Evolutionary conservation across 495 filamentous ascomycete species (phyloP).

Genomic region (Aspergillus wentii): DNA sequence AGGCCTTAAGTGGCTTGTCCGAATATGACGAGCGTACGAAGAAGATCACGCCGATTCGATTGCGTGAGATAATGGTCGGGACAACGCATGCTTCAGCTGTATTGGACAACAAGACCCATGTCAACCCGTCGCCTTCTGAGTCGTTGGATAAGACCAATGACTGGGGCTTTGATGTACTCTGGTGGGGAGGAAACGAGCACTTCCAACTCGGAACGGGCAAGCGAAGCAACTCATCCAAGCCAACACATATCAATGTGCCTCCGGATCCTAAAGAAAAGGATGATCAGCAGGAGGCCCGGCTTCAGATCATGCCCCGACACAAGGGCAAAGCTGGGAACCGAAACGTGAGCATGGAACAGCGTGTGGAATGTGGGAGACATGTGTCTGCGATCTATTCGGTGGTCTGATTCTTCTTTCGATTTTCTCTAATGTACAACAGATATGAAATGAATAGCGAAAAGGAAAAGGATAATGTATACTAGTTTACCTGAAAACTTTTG

Average conservation of each 20-base stretch:
- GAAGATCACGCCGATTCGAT: slow-evolving; percentile 67
- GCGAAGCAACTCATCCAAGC: slow-evolving; percentile 69
- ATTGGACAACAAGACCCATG: slow-evolving; percentile 70
- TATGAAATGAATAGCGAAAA: slow-evolving; percentile 2
- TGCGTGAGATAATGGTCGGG: slow-evolving; percentile 67
- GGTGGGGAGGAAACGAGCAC: slow-evolving; percentile 92
- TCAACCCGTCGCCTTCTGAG: slow-evolving; percentile 43
- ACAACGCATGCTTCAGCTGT: slow-evolving; percentile 74
- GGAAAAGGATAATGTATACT: slow-evolving; percentile 22
- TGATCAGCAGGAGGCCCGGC: slow-evolving; percentile 61
- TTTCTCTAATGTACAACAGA: too few species aligned
- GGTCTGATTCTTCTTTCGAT: slow-evolving; percentile 13
- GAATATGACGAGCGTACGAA: slow-evolving; percentile 78
- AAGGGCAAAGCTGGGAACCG: slow-evolving; percentile 61
- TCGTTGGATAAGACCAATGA: slow-evolving; percentile 50
- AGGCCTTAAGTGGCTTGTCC: slow-evolving; percentile 70
- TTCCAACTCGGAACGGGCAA: slow-evolving; percentile 91
- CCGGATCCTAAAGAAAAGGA: slow-evolving; percentile 43
- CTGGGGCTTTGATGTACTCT: slow-evolving; percentile 80
- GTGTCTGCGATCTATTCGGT: slow-evolving; percentile 75
- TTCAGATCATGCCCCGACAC: slow-evolving; percentile 80
- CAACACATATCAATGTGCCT: slow-evolving; percentile 74
- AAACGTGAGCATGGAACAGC: slow-evolving; percentile 75
- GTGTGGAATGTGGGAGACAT: slow-evolving; percentile 78
- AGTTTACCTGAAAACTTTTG: slow-evolving; percentile 8